These are phyloP conservation scores for Orbilia quercus DNA, from an alignment of 2,329 filamentous ascomycete genomes.

Conservation along the genomic window DNA sequence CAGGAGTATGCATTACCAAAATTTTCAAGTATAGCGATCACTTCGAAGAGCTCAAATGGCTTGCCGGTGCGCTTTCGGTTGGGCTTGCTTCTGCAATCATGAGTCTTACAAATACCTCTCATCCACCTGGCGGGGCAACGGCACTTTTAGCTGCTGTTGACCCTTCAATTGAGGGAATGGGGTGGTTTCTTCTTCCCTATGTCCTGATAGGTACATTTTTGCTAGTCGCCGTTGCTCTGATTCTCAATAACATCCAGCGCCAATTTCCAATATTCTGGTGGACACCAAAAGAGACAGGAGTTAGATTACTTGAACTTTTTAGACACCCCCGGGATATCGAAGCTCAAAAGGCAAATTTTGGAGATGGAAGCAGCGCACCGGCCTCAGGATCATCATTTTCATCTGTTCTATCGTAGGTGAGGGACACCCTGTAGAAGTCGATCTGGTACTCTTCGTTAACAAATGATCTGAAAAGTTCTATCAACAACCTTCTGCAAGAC, in stretches of 20 bases:
- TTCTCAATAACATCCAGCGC: constrained; percentile 77
- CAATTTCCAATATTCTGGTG: constrained; percentile 78
- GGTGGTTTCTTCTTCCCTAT: constrained; percentile 76
- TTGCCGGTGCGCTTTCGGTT: constrained; percentile 75
- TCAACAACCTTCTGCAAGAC: too few relatives aligned
- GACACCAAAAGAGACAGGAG: constrained; percentile 64
- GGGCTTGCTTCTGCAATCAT: constrained; percentile 73
- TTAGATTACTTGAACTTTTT: neutral
- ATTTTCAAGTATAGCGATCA: constrained; percentile 70
- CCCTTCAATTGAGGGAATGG: constrained; percentile 68
- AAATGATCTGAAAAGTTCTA: too few relatives aligned
- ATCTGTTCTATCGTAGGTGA: too few relatives aligned
- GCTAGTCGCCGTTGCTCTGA: constrained; percentile 72
- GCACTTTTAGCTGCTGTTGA: constrained; percentile 75
- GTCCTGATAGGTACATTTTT: constrained; percentile 71
- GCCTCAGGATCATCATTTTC: neutral
- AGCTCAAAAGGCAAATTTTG: neutral
- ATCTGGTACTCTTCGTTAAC: too few relatives aligned
- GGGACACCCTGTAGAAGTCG: too few relatives aligned
- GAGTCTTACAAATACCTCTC: constrained; percentile 76
- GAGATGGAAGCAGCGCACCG: neutral
- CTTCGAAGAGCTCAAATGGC: constrained; percentile 70
- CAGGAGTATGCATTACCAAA: constrained; percentile 73
- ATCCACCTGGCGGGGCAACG: constrained; percentile 80
- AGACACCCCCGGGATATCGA: neutral